These are phyloP conservation scores for Apostasia shenzhenica DNA, from an alignment of 106 monocot genomes.

Conservation along the genomic window DNA sequence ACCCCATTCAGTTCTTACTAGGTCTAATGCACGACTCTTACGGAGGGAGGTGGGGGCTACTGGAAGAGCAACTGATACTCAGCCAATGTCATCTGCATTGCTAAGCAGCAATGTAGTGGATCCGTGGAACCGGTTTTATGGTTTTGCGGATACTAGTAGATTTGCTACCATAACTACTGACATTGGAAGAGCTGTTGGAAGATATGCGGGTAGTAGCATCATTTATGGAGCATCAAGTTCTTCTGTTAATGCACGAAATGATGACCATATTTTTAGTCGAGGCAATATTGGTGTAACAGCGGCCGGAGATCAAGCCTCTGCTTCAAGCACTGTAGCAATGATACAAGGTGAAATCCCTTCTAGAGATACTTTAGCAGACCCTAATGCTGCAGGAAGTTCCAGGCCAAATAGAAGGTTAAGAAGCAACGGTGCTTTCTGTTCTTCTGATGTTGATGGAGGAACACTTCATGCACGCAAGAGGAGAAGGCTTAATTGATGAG, in stretches of 20 bases:
- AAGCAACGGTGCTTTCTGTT: slow-evolving; percentile 12
- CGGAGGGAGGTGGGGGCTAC: slow-evolving; percentile 8
- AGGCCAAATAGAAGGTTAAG: slow-evolving; percentile 24
- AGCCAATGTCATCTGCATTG: not conserved
- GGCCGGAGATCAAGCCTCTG: slow-evolving; percentile 26
- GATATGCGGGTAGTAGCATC: not conserved
- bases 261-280: not conserved
- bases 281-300: slow-evolving; percentile 5
- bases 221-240: slow-evolving; percentile 9
- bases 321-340: slow-evolving; percentile 41
- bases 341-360: slow-evolving; percentile 25
- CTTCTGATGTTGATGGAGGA: slow-evolving; percentile 22
- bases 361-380: slow-evolving; percentile 13
- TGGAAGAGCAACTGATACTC: slow-evolving; percentile 8
- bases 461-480: slow-evolving; percentile 21
- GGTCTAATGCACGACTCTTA: slow-evolving; percentile 20
- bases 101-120: not conserved
- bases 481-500: slow-evolving; percentile 22
- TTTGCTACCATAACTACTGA: slow-evolving; percentile 15
- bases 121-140: slow-evolving; percentile 2
- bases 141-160: not conserved
- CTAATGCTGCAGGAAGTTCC: slow-evolving; percentile 22
- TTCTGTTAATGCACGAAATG: slow-evolving; percentile 4
- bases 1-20: slow-evolving; percentile 13
- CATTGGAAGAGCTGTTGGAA: slow-evolving; percentile 13